Conservation (phyloP, 768 basidiomycete species). For the Naematelia aurantialba region DNA sequence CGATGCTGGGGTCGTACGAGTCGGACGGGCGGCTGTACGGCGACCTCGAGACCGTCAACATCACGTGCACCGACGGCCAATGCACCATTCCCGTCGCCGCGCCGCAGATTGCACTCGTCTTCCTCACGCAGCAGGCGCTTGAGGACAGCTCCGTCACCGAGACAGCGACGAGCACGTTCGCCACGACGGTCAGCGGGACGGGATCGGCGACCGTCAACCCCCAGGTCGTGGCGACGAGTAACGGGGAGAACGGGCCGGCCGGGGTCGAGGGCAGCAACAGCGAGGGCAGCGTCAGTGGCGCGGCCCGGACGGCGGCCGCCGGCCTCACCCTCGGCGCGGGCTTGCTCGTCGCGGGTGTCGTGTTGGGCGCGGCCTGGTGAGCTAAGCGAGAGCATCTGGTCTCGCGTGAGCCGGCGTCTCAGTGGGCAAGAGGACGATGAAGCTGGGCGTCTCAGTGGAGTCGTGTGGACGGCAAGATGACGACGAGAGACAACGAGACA, state of each 20-base stretch:
- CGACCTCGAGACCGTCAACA: constrained; percentile 57
- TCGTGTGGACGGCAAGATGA: no score
- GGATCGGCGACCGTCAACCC: constrained; percentile 60
- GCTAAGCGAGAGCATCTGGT: not conserved
- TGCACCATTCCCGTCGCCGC: constrained; percentile 66
- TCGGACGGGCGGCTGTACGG: constrained; percentile 68
- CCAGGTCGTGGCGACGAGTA: constrained; percentile 61
- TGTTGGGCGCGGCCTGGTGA: not conserved
- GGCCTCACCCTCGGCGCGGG: not conserved
- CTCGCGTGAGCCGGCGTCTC: no score
- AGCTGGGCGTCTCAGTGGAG: no score
- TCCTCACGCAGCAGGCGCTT: constrained; percentile 57
- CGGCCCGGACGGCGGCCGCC: not conserved
- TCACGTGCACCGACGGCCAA: constrained; percentile 59
- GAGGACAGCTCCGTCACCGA: constrained; percentile 21
- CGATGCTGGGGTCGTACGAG: constrained; percentile 56
- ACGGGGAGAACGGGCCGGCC: constrained; percentile 55
- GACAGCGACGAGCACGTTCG: constrained; percentile 56
- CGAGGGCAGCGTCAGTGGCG: constrained; percentile 19
- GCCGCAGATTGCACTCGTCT: constrained; percentile 72
- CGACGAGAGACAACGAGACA: no score
- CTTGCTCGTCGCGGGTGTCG: not conserved
- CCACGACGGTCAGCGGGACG: constrained; percentile 56
- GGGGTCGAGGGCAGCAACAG: constrained; percentile 29
- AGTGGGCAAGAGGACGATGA: no score